Evolutionary conservation across 1,284 basidiomycete genomes (phyloP).

Genomic region (Exsudoporus floridanus): DNA sequence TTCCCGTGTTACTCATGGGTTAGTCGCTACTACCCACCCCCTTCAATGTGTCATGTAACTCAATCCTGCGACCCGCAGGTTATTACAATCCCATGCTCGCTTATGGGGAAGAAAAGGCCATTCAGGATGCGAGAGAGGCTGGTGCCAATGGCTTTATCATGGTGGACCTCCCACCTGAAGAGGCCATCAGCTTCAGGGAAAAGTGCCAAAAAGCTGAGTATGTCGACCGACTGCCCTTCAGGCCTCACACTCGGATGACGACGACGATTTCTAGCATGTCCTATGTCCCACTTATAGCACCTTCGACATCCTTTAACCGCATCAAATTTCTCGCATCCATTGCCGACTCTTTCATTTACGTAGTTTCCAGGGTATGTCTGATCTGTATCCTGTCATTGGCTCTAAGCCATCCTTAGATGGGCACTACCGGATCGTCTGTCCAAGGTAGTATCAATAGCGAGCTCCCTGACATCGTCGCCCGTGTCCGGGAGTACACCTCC

Average conservation of each 20-base stretch:
- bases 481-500: conserved; percentile 27
- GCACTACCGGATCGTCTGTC: conserved; percentile 91
- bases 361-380: conserved; percentile 53
- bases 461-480: conserved; percentile 65
- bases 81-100: conserved; percentile 97
- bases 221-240: conserved; percentile 32
- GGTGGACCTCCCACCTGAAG: conserved; percentile 97
- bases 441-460: conserved; percentile 68
- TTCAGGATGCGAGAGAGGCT: conserved; percentile 82
- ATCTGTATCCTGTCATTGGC: neutral
- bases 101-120: conserved; percentile 93
- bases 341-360: conserved; percentile 97
- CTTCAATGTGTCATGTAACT: neutral
- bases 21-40: neutral
- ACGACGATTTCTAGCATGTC: conserved; percentile 57
- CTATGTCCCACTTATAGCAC: conserved; percentile 96
- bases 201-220: conserved; percentile 83
- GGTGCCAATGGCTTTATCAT: conserved; percentile 98
- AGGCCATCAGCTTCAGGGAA: conserved; percentile 86
- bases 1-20: conserved; percentile 95
- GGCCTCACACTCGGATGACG: neutral
- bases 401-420: conserved; percentile 67
- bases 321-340: conserved; percentile 91
- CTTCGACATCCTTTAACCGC: conserved; percentile 84
- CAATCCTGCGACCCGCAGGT: conserved; percentile 47